Percentiles rank a stretch among this genome's conserved stretches.
These are phyloP conservation scores for Globisporangium alternatum DNA, from an alignment of 352 stramenopile species.

Conservation along the genomic window DNA sequence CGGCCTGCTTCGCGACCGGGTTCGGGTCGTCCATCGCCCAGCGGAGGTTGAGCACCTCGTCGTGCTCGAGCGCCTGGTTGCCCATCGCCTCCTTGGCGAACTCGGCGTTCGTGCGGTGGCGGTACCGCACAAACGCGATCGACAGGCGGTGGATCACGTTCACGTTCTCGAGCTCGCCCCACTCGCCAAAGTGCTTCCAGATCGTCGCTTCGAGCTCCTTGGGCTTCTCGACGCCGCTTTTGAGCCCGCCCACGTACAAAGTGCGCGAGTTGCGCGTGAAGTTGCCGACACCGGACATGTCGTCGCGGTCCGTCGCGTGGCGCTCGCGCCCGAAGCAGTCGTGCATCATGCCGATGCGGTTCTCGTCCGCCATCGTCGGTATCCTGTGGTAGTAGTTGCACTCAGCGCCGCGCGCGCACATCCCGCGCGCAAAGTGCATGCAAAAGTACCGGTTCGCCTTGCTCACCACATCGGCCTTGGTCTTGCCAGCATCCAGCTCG, in stretches of 20 bases:
- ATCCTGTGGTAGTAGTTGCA: conserved; percentile 93
- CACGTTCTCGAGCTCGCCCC: conserved; percentile 92
- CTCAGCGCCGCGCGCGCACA: conserved; percentile 83
- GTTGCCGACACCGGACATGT: conserved; percentile 91
- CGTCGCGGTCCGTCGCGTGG: conserved; percentile 89
- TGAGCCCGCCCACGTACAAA: conserved; percentile 89
- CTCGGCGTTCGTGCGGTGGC: conserved; percentile 73
- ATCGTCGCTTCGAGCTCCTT: conserved; percentile 67
- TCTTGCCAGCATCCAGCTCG: conserved; percentile 86
- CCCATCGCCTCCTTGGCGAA: conserved; percentile 90
- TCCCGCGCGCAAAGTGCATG: conserved; percentile 91
- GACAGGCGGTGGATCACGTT: conserved; percentile 92
- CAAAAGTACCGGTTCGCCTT: conserved; percentile 90
- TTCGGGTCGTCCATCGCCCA: conserved; percentile 95
- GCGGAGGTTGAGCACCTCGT: conserved; percentile 90
- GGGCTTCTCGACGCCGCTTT: conserved; percentile 43
- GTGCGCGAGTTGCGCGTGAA: conserved; percentile 91
- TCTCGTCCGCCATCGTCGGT: conserved; percentile 70
- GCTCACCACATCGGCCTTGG: conserved; percentile 87
- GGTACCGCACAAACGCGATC: conserved; percentile 90
- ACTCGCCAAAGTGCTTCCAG: conserved; percentile 90
- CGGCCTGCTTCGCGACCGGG: conserved; percentile 88
- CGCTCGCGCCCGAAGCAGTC: conserved; percentile 92
- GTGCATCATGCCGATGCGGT: conserved; percentile 84
- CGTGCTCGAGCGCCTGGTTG: conserved; percentile 84